Evolutionary conservation across 2,329 filamentous ascomycete genomes (phyloP), one percentile per base, ranked within the genome.

Genomic region (Dactylellina parvicollis): DNA sequence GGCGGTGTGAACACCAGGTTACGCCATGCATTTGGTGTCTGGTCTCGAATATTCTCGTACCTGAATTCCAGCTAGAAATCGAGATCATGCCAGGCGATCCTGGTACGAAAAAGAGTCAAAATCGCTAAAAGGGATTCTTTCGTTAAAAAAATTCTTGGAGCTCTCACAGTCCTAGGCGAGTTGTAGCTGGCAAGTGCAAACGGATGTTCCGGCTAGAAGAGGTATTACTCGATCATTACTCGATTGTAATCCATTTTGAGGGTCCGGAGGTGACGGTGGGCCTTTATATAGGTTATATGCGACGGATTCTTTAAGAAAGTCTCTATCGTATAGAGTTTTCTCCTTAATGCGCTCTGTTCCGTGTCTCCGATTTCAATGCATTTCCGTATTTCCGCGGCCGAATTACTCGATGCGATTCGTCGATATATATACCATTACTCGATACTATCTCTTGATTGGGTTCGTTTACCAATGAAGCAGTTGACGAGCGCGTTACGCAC

Each of bases 191-290:
- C 50, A 28, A 14, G 22, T 26, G 10, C 20, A 32, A 24, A 9
- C 32, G 20, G 46, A n/a, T 30, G 36, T 10, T 22, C 2, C 64
- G 64, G 66, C 44, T 72, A 72, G 34, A 56, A 30, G 9, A 50
- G 50, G 50, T 61, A 73, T 73, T 73, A 73, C 69, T 73, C 69
- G 69, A 73, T 73, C 9, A 73, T 73, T 73, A 73, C 60, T 65
- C 69, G 69, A 73, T 66, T 16, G 20, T 26, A 67, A 67, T 46
- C 52, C 54, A 4, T 24, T 59, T 67, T 44, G 22, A 50, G 61
- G 42, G n/a, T n/a, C n/a, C n/a, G n/a, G 20, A 52, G 34, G 57
- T 32, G 62, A 44, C 3, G 22, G 44, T 30, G 30, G 36, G 9
- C 42, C 18, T 56, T 4, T 56, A 56, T 42, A 42, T 59, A 20